These are phyloP conservation scores for Chloris gayana DNA, from an alignment of 176 grass and related monocot species.

Conservation along the genomic window DNA sequence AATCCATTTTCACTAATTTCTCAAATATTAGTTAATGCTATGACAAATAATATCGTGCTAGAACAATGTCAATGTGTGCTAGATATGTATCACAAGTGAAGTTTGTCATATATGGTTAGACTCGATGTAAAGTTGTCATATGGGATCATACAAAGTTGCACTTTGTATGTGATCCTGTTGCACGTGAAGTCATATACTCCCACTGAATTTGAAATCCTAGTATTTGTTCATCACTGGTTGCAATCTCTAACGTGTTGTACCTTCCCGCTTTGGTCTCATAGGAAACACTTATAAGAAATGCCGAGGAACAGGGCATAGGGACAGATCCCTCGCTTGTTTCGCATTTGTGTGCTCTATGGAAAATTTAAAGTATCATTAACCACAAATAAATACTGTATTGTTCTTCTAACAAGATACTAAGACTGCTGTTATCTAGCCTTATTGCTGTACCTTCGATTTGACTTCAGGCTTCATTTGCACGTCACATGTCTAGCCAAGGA, in stretches of 20 bases:
- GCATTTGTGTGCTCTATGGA: not conserved
- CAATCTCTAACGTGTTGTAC: not conserved
- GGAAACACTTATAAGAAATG: not conserved
- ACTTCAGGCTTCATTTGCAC: slow-evolving; percentile 79
- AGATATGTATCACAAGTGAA: not conserved
- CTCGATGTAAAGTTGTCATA: not conserved
- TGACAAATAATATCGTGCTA: not conserved
- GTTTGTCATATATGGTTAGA: too few species aligned
- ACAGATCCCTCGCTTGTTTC: not conserved
- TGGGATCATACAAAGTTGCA: not conserved
- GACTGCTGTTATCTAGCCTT: not conserved
- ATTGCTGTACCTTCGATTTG: not conserved
- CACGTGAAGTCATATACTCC: not conserved
- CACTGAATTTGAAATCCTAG: not conserved
- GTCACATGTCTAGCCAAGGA: slow-evolving; percentile 79
- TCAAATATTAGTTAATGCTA: too few species aligned
- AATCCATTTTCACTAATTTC: not conserved
- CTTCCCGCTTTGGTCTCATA: too few species aligned
- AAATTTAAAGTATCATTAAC: not conserved
- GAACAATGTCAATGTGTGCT: not conserved
- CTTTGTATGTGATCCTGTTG: not conserved
- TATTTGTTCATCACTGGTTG: not conserved
- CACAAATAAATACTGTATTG: not conserved
- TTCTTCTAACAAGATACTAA: slow-evolving; percentile 14
- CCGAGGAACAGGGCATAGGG: not conserved